Evolutionary conservation across 2,329 filamentous ascomycete species (phyloP), one percentile per base, ranked within the genome.

Genomic region (Chaetothyriales sp.): DNA sequence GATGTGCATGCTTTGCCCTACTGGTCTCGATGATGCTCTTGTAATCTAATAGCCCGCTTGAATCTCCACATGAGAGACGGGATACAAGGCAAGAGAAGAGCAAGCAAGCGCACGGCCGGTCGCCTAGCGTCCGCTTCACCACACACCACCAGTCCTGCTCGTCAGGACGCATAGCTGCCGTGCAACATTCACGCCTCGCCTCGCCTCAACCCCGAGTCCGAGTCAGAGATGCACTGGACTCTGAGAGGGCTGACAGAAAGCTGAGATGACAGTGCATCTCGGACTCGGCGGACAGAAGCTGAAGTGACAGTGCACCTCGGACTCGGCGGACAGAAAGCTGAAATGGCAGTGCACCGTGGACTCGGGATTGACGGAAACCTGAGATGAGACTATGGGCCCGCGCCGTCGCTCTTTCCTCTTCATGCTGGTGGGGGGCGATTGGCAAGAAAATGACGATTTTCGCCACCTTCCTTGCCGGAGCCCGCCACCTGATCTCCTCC

Each of bases 51-150:
- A 81, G 74, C 78, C 78, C 79, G 67, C 71, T 72, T 72, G 68
- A 68, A 69, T 62, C 61, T 61, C 59, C 66, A 57, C 69, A 9
- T 81, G 76, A 73, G 74, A 70, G 70, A 66, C 68, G 80, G 79
- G 81, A 83, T 83, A 84, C 80, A 83, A 81, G 75, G 77, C 75
- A 70, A 77, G 81, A 83, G 80, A 67, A 86, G 65, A 84, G 15
- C 44, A 54, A 51, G 8, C 48, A 54, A 51, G 8, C 48, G 49
- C 53, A 56, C 50, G 40, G 53, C 54, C 51, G 44, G 53, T 54
- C 51, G 44, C 50, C 58, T 60, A 60, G 60, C 33, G 51, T 57
- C 59, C 56, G 55, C 60, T 63, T 60, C 58, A 58, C 33, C 59
- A n/a, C 64, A 63, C 60, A 56, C 58, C 60, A 66, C 64, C 64